Evolutionary conservation across 257 asterid species (phyloP).

Genomic region (Misopates orontium): DNA sequence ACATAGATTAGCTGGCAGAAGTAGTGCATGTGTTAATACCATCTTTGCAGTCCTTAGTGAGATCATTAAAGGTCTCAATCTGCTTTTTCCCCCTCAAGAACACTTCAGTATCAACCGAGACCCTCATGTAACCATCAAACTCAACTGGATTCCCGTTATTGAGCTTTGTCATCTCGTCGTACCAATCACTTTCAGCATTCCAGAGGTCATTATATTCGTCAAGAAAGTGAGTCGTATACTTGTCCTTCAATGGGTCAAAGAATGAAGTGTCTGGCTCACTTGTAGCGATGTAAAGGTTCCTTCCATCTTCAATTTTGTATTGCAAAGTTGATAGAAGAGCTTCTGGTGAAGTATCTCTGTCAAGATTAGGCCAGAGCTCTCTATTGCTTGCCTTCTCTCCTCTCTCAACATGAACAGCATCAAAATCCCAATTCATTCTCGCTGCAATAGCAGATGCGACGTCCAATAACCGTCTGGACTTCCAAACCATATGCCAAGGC

Average conservation of each 20-base stretch:
- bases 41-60: slow-evolving; percentile 67
- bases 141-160: slow-evolving; percentile 57
- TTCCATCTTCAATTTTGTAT: slow-evolving; percentile 57
- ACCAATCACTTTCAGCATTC: slow-evolving; percentile 61
- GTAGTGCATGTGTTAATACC: slow-evolving; percentile 66
- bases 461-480: slow-evolving; percentile 56
- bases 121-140: slow-evolving; percentile 71
- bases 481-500: slow-evolving; percentile 67
- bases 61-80: slow-evolving; percentile 60
- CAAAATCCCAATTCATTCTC: slow-evolving; percentile 68
- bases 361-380: slow-evolving; percentile 71
- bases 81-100: slow-evolving; percentile 65
- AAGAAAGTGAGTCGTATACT: slow-evolving; percentile 62
- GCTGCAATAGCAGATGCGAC: slow-evolving; percentile 57
- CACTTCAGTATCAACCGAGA: slow-evolving; percentile 64
- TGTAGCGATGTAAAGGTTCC: slow-evolving; percentile 58
- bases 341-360: slow-evolving; percentile 59
- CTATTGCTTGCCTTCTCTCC: slow-evolving; percentile 64
- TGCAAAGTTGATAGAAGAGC: slow-evolving; percentile 46
- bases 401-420: slow-evolving; percentile 59
- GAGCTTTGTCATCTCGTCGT: slow-evolving; percentile 55
- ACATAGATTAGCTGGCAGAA: slow-evolving; percentile 32
- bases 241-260: slow-evolving; percentile 63
- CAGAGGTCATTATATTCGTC: slow-evolving; percentile 58
- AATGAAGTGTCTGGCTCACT: slow-evolving; percentile 48